Percentiles rank a stretch among this genome's conserved stretches.
Evolutionary conservation across 768 basidiomycete genomes (phyloP).

Genomic region (Podaxis sp.): DNA sequence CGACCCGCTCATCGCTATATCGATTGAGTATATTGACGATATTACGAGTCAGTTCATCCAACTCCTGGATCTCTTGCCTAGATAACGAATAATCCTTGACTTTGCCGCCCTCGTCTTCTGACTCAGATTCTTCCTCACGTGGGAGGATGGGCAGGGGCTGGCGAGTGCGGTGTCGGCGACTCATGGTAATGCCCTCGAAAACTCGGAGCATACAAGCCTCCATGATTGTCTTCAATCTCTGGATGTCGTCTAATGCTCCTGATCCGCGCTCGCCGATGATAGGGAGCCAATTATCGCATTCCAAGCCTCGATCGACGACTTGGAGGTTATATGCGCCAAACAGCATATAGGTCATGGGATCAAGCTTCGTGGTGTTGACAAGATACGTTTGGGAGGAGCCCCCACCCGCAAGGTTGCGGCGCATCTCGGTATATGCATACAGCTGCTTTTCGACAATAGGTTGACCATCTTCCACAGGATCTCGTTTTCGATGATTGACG

Average conservation of each 20-base stretch:
- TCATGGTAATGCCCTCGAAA: constrained; percentile 77
- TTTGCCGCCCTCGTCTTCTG: constrained; percentile 53
- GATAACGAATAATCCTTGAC: constrained; percentile 55
- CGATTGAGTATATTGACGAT: constrained; percentile 72
- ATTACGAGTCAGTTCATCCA: constrained; percentile 71
- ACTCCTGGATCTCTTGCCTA: constrained; percentile 66
- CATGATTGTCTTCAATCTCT: constrained; percentile 74
- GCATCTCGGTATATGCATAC: constrained; percentile 82
- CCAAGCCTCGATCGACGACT: constrained; percentile 68
- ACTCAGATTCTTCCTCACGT: constrained; percentile 55
- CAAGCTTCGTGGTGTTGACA: constrained; percentile 79
- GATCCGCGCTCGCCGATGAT: constrained; percentile 65
- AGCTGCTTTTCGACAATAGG: constrained; percentile 63
- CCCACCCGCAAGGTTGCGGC: constrained; percentile 63
- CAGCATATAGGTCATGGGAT: constrained; percentile 86
- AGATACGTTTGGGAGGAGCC: constrained; percentile 61
- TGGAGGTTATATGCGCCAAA: constrained; percentile 84
- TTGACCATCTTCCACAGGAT: constrained; percentile 27
- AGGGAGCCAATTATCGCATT: constrained; percentile 91
- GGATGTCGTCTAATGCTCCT: constrained; percentile 72
- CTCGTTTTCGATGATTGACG: constrained; percentile 72
- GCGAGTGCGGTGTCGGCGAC: constrained; percentile 32
- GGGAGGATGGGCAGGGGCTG: constrained; percentile 32
- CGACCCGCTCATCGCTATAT: constrained; percentile 64
- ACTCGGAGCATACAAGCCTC: constrained; percentile 86